These are phyloP conservation scores for Actinidia chinensis DNA, from an alignment of 179 eudicot species.

Conservation along the genomic window DNA sequence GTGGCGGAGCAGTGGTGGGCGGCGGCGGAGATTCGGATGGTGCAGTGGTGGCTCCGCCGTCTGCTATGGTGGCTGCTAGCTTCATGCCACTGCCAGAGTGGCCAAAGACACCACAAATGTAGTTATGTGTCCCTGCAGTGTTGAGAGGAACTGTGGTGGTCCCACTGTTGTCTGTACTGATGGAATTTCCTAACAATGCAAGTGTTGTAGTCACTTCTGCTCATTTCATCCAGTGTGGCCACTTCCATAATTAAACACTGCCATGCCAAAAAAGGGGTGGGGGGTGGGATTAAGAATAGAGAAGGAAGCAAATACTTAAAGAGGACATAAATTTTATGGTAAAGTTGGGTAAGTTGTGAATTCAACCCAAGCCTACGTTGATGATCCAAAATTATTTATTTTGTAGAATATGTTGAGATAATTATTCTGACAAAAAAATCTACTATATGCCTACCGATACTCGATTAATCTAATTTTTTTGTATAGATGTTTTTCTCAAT, in stretches of 20 bases:
- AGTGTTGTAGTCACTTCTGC: slow-evolving; percentile 52
- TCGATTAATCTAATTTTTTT: too few species aligned
- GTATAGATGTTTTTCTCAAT: too few species aligned
- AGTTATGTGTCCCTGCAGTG: slow-evolving; percentile 69
- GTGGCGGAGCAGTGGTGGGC: slow-evolving; percentile 17
- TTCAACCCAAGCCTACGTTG: too few species aligned
- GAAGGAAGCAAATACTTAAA: too few species aligned
- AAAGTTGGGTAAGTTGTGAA: too few species aligned
- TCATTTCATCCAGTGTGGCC: slow-evolving; percentile 86
- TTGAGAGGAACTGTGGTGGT: slow-evolving; percentile 58
- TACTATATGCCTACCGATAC: too few species aligned
- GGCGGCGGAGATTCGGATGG: slow-evolving; percentile 10
- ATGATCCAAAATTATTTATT: too few species aligned
- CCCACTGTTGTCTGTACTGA: slow-evolving; percentile 62
- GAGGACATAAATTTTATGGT: too few species aligned
- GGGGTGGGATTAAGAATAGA: too few species aligned
- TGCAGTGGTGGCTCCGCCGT: slow-evolving; percentile 15
- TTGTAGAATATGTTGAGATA: too few species aligned
- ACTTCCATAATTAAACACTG: slow-evolving; percentile 70
- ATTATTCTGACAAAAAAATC: too few species aligned
- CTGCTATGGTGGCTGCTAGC: slow-evolving; percentile 48
- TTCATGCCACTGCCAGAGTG: slow-evolving; percentile 88
- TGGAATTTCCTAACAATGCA: slow-evolving; percentile 66
- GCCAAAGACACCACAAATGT: slow-evolving; percentile 66
- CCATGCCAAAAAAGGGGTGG: background rate